phyloP scores from a whole-genome alignment of 495 filamentous ascomycete species.

The Daldinia loculata region DNA sequence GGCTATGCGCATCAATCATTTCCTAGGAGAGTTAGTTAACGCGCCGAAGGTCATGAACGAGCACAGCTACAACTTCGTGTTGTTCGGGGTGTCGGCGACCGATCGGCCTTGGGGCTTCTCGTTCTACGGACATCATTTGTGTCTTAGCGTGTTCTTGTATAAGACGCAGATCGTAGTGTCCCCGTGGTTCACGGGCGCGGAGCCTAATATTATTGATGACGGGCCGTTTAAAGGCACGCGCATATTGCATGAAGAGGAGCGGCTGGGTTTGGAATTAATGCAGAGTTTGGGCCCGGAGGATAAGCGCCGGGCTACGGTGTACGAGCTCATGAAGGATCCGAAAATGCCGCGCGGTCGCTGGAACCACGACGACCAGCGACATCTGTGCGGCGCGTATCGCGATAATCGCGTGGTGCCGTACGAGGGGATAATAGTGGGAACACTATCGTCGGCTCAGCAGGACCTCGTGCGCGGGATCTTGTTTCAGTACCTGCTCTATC shows the following conservation, averaged over 20 bases:
- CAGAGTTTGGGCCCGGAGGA: conserved; percentile 62
- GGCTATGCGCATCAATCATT: conserved; percentile 81
- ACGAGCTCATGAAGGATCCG: conserved; percentile 62
- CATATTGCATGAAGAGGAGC: conserved; percentile 72
- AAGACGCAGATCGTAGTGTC: conserved; percentile 67
- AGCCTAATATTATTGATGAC: conserved; percentile 75
- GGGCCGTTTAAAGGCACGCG: conserved; percentile 67
- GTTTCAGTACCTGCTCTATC: conserved; percentile 69
- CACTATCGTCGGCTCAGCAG: conserved; percentile 58
- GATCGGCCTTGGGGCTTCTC: conserved; percentile 72
- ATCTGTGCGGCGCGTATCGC: conserved; percentile 76
- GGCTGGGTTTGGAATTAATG: conserved; percentile 71
- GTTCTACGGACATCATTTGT: conserved; percentile 82
- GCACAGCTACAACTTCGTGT: conserved; percentile 74
- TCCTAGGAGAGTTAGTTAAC: conserved; percentile 73
- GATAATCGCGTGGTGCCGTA: conserved; percentile 80
- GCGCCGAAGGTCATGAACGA: conserved; percentile 72
- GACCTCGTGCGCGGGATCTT: conserved; percentile 64
- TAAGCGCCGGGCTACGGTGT: conserved; percentile 64
- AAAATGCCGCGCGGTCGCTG: conserved; percentile 73
- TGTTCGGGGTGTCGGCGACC: conserved; percentile 67
- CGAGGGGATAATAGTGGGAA: conserved; percentile 67
- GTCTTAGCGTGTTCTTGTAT: conserved; percentile 71
- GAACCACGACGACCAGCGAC: conserved; percentile 78
- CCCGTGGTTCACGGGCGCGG: conserved; percentile 80